Percentiles rank a stretch among this genome's conserved stretches.
These are phyloP conservation scores for Acanthamoeba triangularis DNA, from an alignment of 208 protist genomes.

Conservation along the genomic window DNA sequence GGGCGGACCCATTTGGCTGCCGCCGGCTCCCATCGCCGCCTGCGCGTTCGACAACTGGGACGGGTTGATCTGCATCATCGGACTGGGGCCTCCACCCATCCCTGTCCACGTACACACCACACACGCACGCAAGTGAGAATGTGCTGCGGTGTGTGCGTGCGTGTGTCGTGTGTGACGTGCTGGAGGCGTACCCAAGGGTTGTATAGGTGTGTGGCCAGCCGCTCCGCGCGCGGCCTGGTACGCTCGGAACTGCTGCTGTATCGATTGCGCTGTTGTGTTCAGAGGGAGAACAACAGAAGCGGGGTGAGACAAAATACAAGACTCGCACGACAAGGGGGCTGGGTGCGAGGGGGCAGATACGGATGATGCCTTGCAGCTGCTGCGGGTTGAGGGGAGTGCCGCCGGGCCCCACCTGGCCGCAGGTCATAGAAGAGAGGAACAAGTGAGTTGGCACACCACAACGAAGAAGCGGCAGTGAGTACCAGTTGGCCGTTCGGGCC, in stretches of 20 bases:
- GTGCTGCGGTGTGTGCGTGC: no score
- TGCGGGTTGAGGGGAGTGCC: neutral
- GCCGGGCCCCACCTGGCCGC: neutral
- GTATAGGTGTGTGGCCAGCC: neutral
- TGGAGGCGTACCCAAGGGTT: neutral
- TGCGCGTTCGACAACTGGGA: slow-evolving; percentile 2
- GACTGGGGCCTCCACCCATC: neutral
- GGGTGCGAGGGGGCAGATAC: no score
- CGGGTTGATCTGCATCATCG: slow-evolving; percentile 19
- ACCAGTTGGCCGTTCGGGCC: neutral
- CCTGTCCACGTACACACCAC: neutral
- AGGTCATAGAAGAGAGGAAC: neutral
- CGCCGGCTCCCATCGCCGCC: neutral
- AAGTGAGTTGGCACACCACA: no score
- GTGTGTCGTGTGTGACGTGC: no score
- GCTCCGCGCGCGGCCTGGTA: neutral
- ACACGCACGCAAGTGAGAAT: no score
- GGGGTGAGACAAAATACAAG: no score
- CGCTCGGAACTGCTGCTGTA: slow-evolving; percentile 12
- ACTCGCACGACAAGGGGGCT: no score
- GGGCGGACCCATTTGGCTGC: slow-evolving; percentile 18
- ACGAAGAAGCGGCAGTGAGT: neutral
- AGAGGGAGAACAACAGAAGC: neutral
- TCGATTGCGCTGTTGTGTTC: neutral
- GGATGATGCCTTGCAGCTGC: neutral